phyloP scores from a whole-genome alignment of 805 yeast genomes.

The Cyberlindnera xishuangbannaensis region DNA sequence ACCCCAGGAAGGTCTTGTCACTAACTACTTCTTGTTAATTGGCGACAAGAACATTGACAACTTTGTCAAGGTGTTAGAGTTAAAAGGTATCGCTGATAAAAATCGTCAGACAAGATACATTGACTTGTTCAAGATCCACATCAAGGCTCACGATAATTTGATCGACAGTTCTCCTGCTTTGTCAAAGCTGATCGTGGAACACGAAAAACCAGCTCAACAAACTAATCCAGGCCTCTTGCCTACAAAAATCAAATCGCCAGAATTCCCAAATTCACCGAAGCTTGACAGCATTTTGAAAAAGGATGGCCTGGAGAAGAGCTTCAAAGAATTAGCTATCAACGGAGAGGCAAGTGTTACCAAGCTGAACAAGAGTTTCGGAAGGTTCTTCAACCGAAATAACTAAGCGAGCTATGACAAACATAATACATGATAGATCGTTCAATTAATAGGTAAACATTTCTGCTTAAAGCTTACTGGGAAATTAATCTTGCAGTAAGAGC shows the following conservation, averaged over 20 bases:
- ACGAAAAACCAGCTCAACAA: constrained; percentile 3
- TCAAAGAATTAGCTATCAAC: constrained; percentile 35
- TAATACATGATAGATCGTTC: neutral
- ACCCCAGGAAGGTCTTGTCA: constrained; percentile 62
- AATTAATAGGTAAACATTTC: neutral
- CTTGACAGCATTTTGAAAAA: constrained; percentile 26
- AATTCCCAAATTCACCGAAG: constrained; percentile 21
- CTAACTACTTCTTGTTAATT: constrained; percentile 58
- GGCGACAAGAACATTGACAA: constrained; percentile 60
- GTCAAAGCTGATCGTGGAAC: constrained; percentile 16
- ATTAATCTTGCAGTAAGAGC: constrained; percentile 58
- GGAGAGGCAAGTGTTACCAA: constrained; percentile 60
- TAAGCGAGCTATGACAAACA: too few species aligned
- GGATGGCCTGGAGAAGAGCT: constrained; percentile 28
- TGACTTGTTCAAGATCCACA: constrained; percentile 24
- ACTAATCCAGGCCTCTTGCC: constrained; percentile 9
- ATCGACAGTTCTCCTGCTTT: constrained; percentile 25
- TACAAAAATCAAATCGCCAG: constrained; percentile 16
- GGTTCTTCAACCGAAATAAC: constrained; percentile 43
- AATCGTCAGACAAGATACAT: constrained; percentile 19
- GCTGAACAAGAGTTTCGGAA: constrained; percentile 64
- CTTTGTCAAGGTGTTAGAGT: constrained; percentile 55
- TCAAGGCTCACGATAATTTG: constrained; percentile 22
- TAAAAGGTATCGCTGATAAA: constrained; percentile 46
- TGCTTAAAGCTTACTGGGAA: constrained; percentile 7